Evolutionary conservation across 78 protist species (phyloP).

Genomic region (Cavenderia fasciculata): DNA sequence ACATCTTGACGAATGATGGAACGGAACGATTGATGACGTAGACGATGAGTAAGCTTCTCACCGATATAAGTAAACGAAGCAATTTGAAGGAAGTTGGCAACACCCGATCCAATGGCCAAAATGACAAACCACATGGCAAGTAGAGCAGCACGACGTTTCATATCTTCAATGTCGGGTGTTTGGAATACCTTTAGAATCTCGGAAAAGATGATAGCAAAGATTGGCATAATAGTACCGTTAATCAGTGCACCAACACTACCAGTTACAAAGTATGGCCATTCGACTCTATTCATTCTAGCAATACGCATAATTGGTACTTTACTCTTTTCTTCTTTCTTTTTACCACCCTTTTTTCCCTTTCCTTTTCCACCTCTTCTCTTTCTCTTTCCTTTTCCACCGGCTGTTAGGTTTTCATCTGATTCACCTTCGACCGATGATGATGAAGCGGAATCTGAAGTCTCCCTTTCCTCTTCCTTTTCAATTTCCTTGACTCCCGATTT

Average conservation of each 20-base stretch:
- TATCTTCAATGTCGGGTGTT: not conserved
- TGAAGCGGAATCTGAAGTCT: not conserved
- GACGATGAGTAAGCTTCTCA: slow-evolving; percentile 56
- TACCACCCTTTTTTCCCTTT: not conserved
- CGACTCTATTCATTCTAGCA: not conserved
- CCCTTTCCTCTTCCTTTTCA: not conserved
- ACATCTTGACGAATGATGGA: slow-evolving; percentile 80
- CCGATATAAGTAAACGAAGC: slow-evolving; percentile 49
- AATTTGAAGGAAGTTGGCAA: slow-evolving; percentile 67
- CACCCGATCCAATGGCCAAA: slow-evolving; percentile 30
- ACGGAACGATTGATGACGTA: slow-evolving; percentile 51
- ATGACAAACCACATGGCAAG: slow-evolving; percentile 50
- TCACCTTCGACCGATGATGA: not conserved
- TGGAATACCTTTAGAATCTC: slow-evolving; percentile 57
- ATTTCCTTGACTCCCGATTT: not conserved
- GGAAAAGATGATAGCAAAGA: slow-evolving; percentile 54
- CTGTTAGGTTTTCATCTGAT: not conserved
- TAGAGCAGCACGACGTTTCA: not conserved
- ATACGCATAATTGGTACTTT: slow-evolving; percentile 46
- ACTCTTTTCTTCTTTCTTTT: slow-evolving; percentile 9
- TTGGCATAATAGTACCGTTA: slow-evolving; percentile 80
- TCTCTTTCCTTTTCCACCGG: not conserved
- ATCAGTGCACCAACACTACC: slow-evolving; percentile 40
- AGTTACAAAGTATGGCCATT: slow-evolving; percentile 54
- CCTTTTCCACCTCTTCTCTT: not conserved